Percentiles rank a stretch among this genome's conserved stretches.
Conservation (phyloP, 2,329 filamentous ascomycete species). For the Ceratocystis albifundus region DNA sequence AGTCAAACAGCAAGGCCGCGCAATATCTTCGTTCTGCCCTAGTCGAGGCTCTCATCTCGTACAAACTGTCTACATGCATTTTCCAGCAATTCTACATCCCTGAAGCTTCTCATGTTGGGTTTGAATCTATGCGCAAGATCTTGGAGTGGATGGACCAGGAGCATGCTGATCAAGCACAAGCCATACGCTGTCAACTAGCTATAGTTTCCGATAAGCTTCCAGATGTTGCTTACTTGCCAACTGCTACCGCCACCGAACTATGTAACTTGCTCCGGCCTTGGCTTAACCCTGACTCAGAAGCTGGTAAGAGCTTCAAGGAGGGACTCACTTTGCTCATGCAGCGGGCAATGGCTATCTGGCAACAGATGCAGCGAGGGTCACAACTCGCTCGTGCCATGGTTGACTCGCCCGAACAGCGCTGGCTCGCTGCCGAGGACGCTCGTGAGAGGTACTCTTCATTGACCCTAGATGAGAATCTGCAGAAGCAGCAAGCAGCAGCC, state of each 20-base stretch:
- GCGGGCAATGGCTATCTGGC: slow-evolving; percentile 22
- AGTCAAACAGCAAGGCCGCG: slow-evolving; percentile 22
- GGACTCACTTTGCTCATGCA: slow-evolving; percentile 20
- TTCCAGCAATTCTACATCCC: slow-evolving; percentile 22
- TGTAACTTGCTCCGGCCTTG: slow-evolving; percentile 19
- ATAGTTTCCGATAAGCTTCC: slow-evolving; percentile 22
- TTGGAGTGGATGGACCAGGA: slow-evolving; percentile 22
- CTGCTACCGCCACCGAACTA: background rate
- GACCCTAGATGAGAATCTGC: slow-evolving; percentile 16
- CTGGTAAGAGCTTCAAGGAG: slow-evolving; percentile 20
- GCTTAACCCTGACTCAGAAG: slow-evolving; percentile 12
- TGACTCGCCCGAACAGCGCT: slow-evolving; percentile 20
- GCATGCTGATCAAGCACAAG: slow-evolving; percentile 20
- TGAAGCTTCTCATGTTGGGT: slow-evolving; percentile 16
- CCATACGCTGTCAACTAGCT: slow-evolving; percentile 22
- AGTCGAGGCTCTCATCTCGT: slow-evolving; percentile 20
- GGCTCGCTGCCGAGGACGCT: slow-evolving; percentile 19
- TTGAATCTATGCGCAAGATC: slow-evolving; percentile 19
- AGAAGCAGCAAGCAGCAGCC: slow-evolving; percentile 13
- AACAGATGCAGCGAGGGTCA: slow-evolving; percentile 23
- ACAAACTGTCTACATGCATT: slow-evolving; percentile 20
- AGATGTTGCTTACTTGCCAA: slow-evolving; percentile 14
- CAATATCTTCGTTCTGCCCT: slow-evolving; percentile 20
- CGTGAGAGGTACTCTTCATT: slow-evolving; percentile 21
- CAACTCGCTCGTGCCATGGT: slow-evolving; percentile 18